Conservation (phyloP, 139 green algal species). For the Gonium pectorale region DNA sequence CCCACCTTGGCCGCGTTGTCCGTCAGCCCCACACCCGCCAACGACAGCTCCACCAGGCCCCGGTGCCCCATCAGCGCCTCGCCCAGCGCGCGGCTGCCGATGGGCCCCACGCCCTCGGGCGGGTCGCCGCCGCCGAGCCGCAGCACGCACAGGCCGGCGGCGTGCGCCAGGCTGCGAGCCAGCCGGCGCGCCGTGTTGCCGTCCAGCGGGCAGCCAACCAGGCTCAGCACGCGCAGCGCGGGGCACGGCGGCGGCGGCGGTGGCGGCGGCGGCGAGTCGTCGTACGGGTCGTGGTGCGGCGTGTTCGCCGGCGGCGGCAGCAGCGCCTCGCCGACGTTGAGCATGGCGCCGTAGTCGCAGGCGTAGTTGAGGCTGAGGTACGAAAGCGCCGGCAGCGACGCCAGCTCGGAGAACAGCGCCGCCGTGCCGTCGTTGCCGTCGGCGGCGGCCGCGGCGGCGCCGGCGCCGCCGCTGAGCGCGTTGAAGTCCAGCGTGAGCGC, state of each 20-base stretch:
- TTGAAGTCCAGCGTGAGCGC: slow-evolving; percentile 39
- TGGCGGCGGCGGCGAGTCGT: not conserved
- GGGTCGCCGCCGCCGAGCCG: slow-evolving; percentile 37
- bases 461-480: not conserved
- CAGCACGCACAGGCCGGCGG: slow-evolving; percentile 13
- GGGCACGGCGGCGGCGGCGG: not conserved
- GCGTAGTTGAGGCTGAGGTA: slow-evolving; percentile 33
- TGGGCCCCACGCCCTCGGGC: slow-evolving; percentile 28
- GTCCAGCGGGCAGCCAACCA: slow-evolving; percentile 39
- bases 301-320: not conserved
- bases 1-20: slow-evolving; percentile 18
- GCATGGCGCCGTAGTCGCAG: slow-evolving; percentile 11
- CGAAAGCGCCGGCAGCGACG: slow-evolving; percentile 20
- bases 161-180: slow-evolving; percentile 20
- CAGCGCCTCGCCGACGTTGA: not conserved
- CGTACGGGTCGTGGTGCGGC: not conserved
- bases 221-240: slow-evolving; percentile 30
- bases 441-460: not conserved
- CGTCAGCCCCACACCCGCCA: slow-evolving; percentile 22
- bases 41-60: slow-evolving; percentile 30
- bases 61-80: slow-evolving; percentile 23
- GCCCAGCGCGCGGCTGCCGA: slow-evolving; percentile 38
- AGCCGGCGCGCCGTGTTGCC: not conserved
- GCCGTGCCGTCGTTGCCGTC: not conserved
- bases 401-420: not conserved